phyloP scores from a whole-genome alignment of 305 asterid species.

The Fraxinus velutina region DNA sequence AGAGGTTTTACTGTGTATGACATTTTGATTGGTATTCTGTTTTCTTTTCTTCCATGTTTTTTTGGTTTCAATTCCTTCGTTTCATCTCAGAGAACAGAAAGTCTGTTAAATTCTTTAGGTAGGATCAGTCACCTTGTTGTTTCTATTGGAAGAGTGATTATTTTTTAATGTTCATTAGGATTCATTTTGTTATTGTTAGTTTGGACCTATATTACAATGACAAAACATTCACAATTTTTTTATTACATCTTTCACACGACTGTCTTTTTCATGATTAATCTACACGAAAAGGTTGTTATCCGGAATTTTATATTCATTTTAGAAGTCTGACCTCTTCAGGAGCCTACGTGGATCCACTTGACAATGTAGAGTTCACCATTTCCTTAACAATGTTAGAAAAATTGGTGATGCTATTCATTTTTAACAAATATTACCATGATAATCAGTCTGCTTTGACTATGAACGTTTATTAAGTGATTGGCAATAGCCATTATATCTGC shows the following conservation, averaged over 20 bases:
- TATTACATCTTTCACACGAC: not conserved
- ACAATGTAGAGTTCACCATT: not conserved
- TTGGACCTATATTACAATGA: slow-evolving; percentile 8
- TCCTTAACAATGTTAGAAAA: not conserved
- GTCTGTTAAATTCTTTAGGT: slow-evolving; percentile 4
- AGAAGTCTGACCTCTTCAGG: not conserved
- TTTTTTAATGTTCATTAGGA: not conserved
- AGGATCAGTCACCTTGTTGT: slow-evolving; percentile 6
- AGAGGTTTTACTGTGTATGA: not conserved
- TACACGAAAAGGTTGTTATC: not conserved
- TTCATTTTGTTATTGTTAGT: not conserved
- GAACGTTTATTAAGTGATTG: not conserved
- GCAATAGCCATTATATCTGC: not conserved
- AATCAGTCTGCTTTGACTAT: not conserved
- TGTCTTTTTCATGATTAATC: not conserved
- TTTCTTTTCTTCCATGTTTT: slow-evolving; percentile 3
- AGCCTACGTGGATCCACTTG: not conserved
- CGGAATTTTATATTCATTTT: not conserved
- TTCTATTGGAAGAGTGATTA: slow-evolving; percentile 1
- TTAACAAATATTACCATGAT: not conserved
- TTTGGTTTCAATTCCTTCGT: not conserved
- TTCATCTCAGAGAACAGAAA: slow-evolving; percentile 9
- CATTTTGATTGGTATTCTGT: not conserved
- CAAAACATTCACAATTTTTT: not conserved
- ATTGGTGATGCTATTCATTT: not conserved